Base-by-base conservation (phyloP, 2,329 filamentous ascomycete genomes). In the Penicillium sp. region DNA sequence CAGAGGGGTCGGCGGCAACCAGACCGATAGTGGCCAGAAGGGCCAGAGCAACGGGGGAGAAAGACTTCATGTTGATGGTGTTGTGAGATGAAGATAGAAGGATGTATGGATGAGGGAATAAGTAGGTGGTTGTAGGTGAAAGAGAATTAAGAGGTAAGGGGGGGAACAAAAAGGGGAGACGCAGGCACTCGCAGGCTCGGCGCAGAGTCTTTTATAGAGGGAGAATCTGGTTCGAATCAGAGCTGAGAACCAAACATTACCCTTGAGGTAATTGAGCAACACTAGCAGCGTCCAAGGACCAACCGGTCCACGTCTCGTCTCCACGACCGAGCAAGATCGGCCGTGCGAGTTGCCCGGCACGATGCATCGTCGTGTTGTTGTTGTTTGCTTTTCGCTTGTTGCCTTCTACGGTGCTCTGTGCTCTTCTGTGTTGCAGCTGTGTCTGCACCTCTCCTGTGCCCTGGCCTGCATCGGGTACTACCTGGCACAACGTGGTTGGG, bases 31-130 rank as follows among this genome's bases (percentile, higher is more conserved):
- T 58, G 43, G 68, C 68, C 63, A 71, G 51, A 50, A 72, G 40
- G 53, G 63, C 66, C 48, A 72, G 47, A 48, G 65, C 63, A 52
- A 71, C 31, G 16, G 54, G 54, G 7, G 67, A 58, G 62, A 70
- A 62, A 29, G 67, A 62, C 69, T 71, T 72, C 70, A 72, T 72
- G 50, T 55, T 69, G 63, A 37, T 50, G 26, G 45, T 18, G 16
- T 28, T 10, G 34, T 18, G 23, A 29, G 23, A 26, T 51, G 13
- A 14, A 36, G 29, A 51, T 43, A 8, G 39, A 23, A 37, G 18
- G 19, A 21, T 28, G 34, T 26, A 33, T 29, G 34, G 18, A 18
- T 11, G 8, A 45, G 24, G 34, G 16, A 5, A 33, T 33, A 16
- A 19, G 16, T n/a, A n/a, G 11, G 19, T 39, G 28, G 31, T 19